Evolutionary conservation across 495 filamentous ascomycete species (phyloP), one percentile per base, ranked within the genome.

Genomic region (Massariosphaeria phaeospora): DNA sequence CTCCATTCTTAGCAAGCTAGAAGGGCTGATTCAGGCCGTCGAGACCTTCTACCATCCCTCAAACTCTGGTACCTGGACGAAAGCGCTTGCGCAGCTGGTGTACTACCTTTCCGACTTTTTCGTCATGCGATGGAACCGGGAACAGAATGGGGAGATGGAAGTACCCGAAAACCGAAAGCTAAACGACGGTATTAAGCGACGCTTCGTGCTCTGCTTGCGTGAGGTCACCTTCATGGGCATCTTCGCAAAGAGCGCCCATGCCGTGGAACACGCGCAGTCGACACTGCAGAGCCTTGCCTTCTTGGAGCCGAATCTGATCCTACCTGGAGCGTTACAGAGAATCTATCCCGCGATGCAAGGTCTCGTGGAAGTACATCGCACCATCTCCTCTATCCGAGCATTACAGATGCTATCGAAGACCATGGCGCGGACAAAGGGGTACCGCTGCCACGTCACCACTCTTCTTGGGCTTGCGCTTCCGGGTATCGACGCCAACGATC

Each of bases 11-110:
- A 76, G 84, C 23, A 88, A 85, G 55, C 80, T 99, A 1, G 94
- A 99, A 67, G 93, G 90, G 7, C 76, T 99, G 33, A 88, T 99
- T 58, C 85, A 97, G 66, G 94, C 89, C 12, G 85, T 97, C 39
- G 93, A 99, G 67, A 99, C 93, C 1, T 99, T 97, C 72, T 99
- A 96, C 75, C 93, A 99, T 59, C 93, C 93, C 15, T 97, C 94
- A 10, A 99, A 99, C 67, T 88, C 93, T 40, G 93, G 93, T 8
- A 72, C 66, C 33, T 99, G 93, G 93, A 96, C 91, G 0, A 88
- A 83, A 66, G 89, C 88, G 42, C 72, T 99, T 15, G 84, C 88
- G 0, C 91, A 96, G 64, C 75, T 99, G 41, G 85, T 94, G 23
- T 96, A 86, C 69, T 96, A 94, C 69, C 76, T 97, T 2, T 83